These are phyloP conservation scores for Aspergillus mulundensis DNA, from an alignment of 495 filamentous ascomycete genomes.

Conservation along the genomic window DNA sequence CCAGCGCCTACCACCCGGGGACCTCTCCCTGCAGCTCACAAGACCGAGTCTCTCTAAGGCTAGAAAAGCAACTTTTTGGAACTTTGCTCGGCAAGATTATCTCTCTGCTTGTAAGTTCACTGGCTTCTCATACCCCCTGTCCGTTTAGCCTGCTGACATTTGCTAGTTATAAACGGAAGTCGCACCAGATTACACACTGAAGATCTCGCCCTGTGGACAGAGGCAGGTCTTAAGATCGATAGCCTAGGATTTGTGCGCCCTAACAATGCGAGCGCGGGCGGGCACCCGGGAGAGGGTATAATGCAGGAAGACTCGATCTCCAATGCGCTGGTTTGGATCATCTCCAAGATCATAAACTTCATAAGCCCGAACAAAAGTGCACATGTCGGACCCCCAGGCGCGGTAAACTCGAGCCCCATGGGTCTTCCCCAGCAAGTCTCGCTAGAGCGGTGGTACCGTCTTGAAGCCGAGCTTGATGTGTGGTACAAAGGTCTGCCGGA, in stretches of 20 bases:
- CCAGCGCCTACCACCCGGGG: slow-evolving; percentile 37
- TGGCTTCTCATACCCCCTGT: neutral
- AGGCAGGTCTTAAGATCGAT: slow-evolving; percentile 57
- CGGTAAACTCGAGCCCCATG: slow-evolving; percentile 34
- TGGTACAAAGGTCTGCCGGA: slow-evolving; percentile 57
- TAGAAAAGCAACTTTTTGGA: slow-evolving; percentile 60
- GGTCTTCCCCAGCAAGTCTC: slow-evolving; percentile 51
- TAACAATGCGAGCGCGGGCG: slow-evolving; percentile 44
- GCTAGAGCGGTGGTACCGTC: slow-evolving; percentile 53
- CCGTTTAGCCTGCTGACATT: neutral
- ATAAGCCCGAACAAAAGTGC: slow-evolving; percentile 51
- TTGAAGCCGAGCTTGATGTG: slow-evolving; percentile 52
- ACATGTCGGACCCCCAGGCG: slow-evolving; percentile 26
- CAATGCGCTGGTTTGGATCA: slow-evolving; percentile 61
- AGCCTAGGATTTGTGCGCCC: slow-evolving; percentile 49
- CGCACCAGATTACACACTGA: slow-evolving; percentile 59
- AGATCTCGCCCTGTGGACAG: slow-evolving; percentile 57
- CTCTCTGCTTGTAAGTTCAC: slow-evolving; percentile 55
- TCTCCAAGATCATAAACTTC: slow-evolving; percentile 60
- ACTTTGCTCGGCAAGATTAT: slow-evolving; percentile 63
- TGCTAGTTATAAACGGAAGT: slow-evolving; percentile 55
- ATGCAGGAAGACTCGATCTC: slow-evolving; percentile 61
- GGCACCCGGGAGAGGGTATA: slow-evolving; percentile 40
- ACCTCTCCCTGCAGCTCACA: slow-evolving; percentile 27
- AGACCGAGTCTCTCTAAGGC: slow-evolving; percentile 48